phyloP scores from a whole-genome alignment of 2,329 filamentous ascomycete species.

The Cercospora sp. region DNA sequence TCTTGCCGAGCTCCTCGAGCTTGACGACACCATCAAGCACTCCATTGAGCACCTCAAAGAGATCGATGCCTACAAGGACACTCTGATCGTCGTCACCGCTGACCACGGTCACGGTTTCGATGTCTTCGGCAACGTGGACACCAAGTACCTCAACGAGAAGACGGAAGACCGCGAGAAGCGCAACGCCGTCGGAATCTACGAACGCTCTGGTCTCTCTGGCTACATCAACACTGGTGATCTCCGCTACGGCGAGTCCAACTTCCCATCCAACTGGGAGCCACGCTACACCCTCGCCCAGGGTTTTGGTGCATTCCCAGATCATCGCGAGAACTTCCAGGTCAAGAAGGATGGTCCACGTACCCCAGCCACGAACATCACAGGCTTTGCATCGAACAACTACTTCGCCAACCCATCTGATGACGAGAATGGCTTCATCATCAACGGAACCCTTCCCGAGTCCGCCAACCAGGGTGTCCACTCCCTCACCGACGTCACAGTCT shows the following conservation, averaged over 20 bases:
- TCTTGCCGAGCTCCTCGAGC: conserved; percentile 78
- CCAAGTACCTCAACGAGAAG: conserved; percentile 69
- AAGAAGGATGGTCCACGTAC: conserved; percentile 65
- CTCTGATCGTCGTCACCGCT: conserved; percentile 77
- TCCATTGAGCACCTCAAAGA: conserved; percentile 69
- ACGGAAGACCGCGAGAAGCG: conserved; percentile 70
- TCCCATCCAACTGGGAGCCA: conserved; percentile 82
- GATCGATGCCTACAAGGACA: conserved; percentile 69
- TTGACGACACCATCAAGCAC: conserved; percentile 79
- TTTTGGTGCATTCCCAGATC: conserved; percentile 70
- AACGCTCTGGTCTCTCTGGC: conserved; percentile 71
- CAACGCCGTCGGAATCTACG: conserved; percentile 71
- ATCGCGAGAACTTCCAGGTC: conserved; percentile 71
- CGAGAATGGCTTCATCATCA: conserved; percentile 67
- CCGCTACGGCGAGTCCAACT: conserved; percentile 70
- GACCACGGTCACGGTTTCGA: conserved; percentile 90
- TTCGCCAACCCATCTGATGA: conserved; percentile 70
- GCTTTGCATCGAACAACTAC: conserved; percentile 53
- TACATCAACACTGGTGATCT: conserved; percentile 66
- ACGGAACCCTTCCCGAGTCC: conserved; percentile 68
- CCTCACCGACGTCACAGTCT: conserved; percentile 76
- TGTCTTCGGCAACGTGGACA: conserved; percentile 80
- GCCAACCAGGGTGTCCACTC: conserved; percentile 72
- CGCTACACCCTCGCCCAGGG: conserved; percentile 78
- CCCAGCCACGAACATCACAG: conserved; percentile 59